Percentiles rank a stretch among this genome's conserved stretches.
Conservation (phyloP, 2,329 filamentous ascomycete species). For the Fonsecaea pedrosoi region DNA sequence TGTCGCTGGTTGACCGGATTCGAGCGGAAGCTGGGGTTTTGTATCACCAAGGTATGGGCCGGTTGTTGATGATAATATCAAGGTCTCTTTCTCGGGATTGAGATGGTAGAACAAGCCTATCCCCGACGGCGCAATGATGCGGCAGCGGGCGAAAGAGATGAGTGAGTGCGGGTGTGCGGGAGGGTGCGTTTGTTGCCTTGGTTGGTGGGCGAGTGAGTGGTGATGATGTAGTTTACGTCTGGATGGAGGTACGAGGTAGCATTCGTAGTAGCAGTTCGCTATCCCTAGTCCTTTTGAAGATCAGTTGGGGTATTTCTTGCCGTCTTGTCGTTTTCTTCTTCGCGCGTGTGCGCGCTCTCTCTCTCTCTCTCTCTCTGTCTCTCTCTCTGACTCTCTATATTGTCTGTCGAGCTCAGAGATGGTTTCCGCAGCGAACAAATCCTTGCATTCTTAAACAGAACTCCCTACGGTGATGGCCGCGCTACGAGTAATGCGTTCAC, state of each 20-base stretch:
- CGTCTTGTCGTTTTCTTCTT: too few species aligned
- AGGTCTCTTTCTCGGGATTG: not conserved
- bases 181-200: too few species aligned
- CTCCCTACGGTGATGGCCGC: not conserved
- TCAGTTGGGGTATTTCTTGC: not conserved
- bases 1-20: conserved; percentile 22
- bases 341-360: too few species aligned
- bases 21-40: not conserved
- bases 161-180: not conserved
- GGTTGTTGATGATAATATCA: not conserved
- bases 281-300: not conserved
- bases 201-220: not conserved
- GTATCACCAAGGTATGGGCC: too few species aligned
- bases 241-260: too few species aligned
- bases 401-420: not conserved
- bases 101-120: not conserved
- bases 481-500: not conserved
- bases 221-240: not conserved
- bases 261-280: not conserved
- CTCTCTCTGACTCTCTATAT: not conserved
- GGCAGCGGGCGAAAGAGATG: not conserved
- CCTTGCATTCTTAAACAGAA: not conserved
- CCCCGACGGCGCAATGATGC: not conserved
- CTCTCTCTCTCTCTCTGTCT: too few species aligned
- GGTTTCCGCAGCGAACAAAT: not conserved